Conservation (phyloP, 768 basidiomycete species). For the Cystofilobasidium capitatum region DNA sequence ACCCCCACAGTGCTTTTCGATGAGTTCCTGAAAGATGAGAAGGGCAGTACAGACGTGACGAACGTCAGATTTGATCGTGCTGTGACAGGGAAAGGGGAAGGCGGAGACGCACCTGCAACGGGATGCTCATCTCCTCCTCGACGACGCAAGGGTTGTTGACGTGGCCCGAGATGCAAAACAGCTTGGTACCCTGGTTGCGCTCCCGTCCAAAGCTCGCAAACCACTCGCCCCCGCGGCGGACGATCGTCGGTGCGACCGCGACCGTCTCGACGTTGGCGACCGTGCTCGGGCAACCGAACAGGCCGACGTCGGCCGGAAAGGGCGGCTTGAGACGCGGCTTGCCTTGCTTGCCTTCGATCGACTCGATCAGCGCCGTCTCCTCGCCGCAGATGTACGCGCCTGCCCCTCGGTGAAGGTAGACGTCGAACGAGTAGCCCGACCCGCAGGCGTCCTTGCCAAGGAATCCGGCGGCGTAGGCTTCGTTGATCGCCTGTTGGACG, state of each 20-base stretch:
- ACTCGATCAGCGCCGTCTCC: constrained; percentile 95
- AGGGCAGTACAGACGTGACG: neutral
- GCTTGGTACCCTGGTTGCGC: constrained; percentile 90
- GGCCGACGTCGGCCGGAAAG: constrained; percentile 95
- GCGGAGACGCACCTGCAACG: constrained; percentile 44
- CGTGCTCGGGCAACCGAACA: constrained; percentile 94
- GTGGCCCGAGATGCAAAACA: constrained; percentile 92
- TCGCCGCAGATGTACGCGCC: constrained; percentile 93
- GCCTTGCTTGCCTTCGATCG: constrained; percentile 93
- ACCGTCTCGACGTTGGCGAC: constrained; percentile 99
- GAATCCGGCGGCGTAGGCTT: constrained; percentile 81
- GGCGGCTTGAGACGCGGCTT: constrained; percentile 96
- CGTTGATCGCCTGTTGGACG: constrained; percentile 87
- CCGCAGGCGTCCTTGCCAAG: constrained; percentile 87
- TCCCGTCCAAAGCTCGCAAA: constrained; percentile 86
- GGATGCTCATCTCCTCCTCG: constrained; percentile 99
- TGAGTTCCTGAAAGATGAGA: constrained; percentile 54
- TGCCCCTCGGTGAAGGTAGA: constrained; percentile 95
- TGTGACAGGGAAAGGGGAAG: too few species aligned
- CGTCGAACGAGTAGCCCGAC: constrained; percentile 88
- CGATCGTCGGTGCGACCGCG: constrained; percentile 93
- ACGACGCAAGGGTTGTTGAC: constrained; percentile 97
- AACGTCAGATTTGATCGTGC: too few species aligned
- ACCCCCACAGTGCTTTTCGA: constrained; percentile 96
- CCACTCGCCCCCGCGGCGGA: constrained; percentile 77